These are phyloP conservation scores for Arachnopeziza araneosa DNA, from an alignment of 2,329 filamentous ascomycete species.

Conservation along the genomic window DNA sequence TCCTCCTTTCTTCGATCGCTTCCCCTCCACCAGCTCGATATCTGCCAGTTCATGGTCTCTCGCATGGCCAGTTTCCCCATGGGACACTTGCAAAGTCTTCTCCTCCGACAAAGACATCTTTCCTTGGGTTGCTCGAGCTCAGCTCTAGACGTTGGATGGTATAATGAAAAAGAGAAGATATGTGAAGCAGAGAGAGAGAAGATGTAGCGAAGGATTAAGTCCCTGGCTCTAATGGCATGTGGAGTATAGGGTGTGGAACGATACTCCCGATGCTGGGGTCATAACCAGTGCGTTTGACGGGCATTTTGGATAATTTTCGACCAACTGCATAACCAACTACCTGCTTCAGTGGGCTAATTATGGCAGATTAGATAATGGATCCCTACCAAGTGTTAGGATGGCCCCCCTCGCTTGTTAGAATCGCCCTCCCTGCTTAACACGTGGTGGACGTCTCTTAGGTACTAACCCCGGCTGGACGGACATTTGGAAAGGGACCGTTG, in stretches of 20 bases:
- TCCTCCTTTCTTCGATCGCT: conserved; percentile 5
- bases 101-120: neutral
- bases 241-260: neutral
- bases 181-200: neutral
- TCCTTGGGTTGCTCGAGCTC: neutral
- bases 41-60: neutral
- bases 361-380: too few relatives aligned
- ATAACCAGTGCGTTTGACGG: too few relatives aligned
- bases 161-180: neutral
- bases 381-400: too few relatives aligned
- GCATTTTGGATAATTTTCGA: too few relatives aligned
- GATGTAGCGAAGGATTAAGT: neutral
- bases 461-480: too few relatives aligned
- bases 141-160: neutral
- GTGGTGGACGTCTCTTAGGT: too few relatives aligned
- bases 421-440: too few relatives aligned
- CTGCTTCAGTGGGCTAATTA: too few relatives aligned
- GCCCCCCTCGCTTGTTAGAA: too few relatives aligned
- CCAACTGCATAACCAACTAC: too few relatives aligned
- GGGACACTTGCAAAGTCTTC: neutral
- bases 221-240: neutral
- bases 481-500: too few relatives aligned
- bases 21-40: conserved; percentile 1
- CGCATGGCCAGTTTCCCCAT: neutral
- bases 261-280: neutral